These are phyloP conservation scores for Karstenula rhodostoma DNA, from an alignment of 2,329 filamentous ascomycete genomes.

Conservation along the genomic window DNA sequence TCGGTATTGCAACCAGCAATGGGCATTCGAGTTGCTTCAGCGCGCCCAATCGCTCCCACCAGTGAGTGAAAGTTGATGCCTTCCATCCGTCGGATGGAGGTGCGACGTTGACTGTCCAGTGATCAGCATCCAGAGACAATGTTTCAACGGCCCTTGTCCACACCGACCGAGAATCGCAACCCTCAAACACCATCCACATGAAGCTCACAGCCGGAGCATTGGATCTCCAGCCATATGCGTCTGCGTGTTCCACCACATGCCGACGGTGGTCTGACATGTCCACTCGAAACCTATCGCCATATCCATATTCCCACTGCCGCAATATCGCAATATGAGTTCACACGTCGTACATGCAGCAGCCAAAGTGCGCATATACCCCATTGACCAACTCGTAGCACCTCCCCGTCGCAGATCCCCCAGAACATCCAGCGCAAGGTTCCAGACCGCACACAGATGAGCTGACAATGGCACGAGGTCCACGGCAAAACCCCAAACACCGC, in stretches of 20 bases:
- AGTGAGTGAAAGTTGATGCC: not conserved
- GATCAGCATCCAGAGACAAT: not conserved
- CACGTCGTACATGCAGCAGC: constrained; percentile 9
- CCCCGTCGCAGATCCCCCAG: not conserved
- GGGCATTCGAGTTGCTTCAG: not conserved
- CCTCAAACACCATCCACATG: constrained; percentile 1
- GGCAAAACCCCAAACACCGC: constrained; percentile 15
- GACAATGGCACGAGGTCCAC: constrained; percentile 8
- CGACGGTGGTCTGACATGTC: constrained; percentile 3
- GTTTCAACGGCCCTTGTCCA: not conserved
- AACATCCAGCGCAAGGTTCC: not conserved
- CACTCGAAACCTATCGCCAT: not conserved
- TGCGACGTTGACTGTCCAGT: not conserved
- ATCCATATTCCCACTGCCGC: not conserved
- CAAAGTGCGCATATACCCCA: constrained; percentile 1
- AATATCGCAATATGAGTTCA: constrained; percentile 3
- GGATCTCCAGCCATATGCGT: not conserved
- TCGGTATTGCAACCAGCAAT: not conserved
- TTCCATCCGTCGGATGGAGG: not conserved
- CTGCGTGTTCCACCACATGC: not conserved
- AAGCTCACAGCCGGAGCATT: not conserved
- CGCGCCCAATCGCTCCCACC: not conserved
- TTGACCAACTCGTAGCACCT: constrained; percentile 1
- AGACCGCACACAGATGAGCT: constrained; percentile 8
- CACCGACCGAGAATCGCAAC: not conserved